These are phyloP conservation scores for Solanum phureja DNA, from an alignment of 257 asterid species.

Conservation along the genomic window DNA sequence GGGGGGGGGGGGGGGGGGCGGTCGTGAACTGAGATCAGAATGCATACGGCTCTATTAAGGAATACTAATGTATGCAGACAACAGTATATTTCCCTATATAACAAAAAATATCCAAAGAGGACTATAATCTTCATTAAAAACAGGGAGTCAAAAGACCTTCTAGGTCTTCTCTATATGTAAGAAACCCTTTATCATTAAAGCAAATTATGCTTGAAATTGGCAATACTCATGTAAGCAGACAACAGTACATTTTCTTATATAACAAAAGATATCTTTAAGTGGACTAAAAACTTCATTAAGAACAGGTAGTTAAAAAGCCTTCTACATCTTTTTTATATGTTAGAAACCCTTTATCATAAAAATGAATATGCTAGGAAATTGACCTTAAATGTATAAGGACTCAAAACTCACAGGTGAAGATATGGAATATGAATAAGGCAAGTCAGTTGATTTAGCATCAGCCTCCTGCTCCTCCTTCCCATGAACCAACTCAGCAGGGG, in stretches of 20 bases:
- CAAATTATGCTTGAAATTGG: neutral
- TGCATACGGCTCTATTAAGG: neutral
- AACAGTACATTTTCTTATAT: neutral
- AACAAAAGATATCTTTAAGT: neutral
- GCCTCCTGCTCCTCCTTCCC: conserved; percentile 20
- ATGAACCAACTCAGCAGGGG: conserved; percentile 9
- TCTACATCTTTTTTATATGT: neutral
- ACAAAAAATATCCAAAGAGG: neutral
- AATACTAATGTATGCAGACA: neutral
- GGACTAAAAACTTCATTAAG: neutral
- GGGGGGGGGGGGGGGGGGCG: too few species aligned
- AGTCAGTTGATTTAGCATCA: conserved; percentile 13
- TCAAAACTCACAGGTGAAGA: conserved; percentile 71
- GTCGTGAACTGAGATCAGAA: neutral
- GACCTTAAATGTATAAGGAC: neutral
- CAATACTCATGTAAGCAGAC: neutral
- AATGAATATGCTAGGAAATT: neutral
- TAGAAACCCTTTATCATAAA: neutral
- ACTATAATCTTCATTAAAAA: neutral
- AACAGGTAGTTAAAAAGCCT: neutral
- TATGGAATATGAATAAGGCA: conserved; percentile 24
- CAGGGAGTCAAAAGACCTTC: neutral
- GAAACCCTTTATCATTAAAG: neutral
- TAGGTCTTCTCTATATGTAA: neutral
- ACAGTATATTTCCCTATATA: neutral